A percentile compares a stretch with the other conserved stretches of the same genome.
Conservation (phyloP, 306 rosid species). For the Sicyos edulis region DNA sequence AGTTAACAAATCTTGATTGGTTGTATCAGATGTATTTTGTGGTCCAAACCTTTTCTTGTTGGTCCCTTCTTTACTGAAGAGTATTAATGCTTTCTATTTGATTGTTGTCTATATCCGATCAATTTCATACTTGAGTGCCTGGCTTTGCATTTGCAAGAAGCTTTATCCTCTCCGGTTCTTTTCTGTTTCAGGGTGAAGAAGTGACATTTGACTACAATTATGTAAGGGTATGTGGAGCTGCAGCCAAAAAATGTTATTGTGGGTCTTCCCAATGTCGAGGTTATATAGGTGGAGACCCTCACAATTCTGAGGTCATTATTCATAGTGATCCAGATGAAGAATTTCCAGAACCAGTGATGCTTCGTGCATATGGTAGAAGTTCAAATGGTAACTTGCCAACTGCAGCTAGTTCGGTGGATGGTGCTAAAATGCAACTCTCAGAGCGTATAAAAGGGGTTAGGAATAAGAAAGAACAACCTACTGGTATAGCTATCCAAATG, state of each 20-base stretch:
- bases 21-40: not conserved
- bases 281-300: slow-evolving; percentile 90
- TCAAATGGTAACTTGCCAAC: slow-evolving; percentile 24
- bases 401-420: slow-evolving; percentile 26
- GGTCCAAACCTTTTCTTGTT: not conserved
- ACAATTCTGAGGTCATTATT: slow-evolving; percentile 51
- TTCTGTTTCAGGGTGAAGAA: slow-evolving; percentile 77
- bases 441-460: slow-evolving; percentile 32
- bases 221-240: slow-evolving; percentile 99
- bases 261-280: slow-evolving; percentile 79
- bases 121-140: no score
- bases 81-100: not conserved
- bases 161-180: slow-evolving; percentile 19
- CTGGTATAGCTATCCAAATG: slow-evolving; percentile 22
- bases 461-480: slow-evolving; percentile 32
- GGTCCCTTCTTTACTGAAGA: not conserved
- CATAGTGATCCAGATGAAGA: slow-evolving; percentile 98
- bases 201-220: slow-evolving; percentile 99
- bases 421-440: slow-evolving; percentile 27
- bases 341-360: slow-evolving; percentile 74
- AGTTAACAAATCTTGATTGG: not conserved
- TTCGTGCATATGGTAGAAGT: slow-evolving; percentile 39
- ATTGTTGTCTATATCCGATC: not conserved
- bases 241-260: slow-evolving; percentile 95
- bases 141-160: not conserved